Evolutionary conservation across 306 rosid species (phyloP).

Genomic region (Parietaria judaica): DNA sequence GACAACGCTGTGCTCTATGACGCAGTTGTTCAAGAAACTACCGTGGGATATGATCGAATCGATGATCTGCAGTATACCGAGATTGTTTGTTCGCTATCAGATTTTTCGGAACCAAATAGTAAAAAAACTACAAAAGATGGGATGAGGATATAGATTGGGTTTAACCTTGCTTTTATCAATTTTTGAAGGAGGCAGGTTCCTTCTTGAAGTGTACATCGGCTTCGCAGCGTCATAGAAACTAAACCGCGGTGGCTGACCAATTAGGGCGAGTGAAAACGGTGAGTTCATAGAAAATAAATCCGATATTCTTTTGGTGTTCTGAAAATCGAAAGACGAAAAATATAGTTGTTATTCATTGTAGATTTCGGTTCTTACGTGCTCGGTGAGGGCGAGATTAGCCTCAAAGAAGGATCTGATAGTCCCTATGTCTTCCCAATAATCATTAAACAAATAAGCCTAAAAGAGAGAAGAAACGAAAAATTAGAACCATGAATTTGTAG

Average conservation of each 20-base stretch:
- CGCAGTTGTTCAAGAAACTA: constrained; percentile 67
- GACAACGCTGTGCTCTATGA: constrained; percentile 84
- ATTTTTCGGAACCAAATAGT: too few species aligned
- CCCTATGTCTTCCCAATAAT: constrained; percentile 98
- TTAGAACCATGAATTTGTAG: neutral
- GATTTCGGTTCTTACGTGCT: constrained; percentile 49
- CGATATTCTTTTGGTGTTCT: neutral
- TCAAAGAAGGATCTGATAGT: constrained; percentile 91
- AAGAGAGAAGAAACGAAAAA: neutral
- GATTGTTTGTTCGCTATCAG: too few species aligned
- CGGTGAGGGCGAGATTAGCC: constrained; percentile 91
- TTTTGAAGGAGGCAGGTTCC: constrained; percentile 90
- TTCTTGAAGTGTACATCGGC: constrained; percentile 88
- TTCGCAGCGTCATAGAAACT: constrained; percentile 80
- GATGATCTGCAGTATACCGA: constrained; percentile 48
- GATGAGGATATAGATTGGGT: constrained; percentile 17
- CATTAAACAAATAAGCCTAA: constrained; percentile 95
- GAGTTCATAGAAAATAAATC: neutral
- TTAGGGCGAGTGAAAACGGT: neutral
- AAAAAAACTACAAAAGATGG: constrained; percentile 10
- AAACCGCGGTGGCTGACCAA: constrained; percentile 48
- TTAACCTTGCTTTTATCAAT: constrained; percentile 81
- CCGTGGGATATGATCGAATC: constrained; percentile 90
- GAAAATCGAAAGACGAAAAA: neutral
- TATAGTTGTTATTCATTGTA: neutral